Conservation (phyloP, 2,329 filamentous ascomycete species). For the Curvularia hawaiiensis region DNA sequence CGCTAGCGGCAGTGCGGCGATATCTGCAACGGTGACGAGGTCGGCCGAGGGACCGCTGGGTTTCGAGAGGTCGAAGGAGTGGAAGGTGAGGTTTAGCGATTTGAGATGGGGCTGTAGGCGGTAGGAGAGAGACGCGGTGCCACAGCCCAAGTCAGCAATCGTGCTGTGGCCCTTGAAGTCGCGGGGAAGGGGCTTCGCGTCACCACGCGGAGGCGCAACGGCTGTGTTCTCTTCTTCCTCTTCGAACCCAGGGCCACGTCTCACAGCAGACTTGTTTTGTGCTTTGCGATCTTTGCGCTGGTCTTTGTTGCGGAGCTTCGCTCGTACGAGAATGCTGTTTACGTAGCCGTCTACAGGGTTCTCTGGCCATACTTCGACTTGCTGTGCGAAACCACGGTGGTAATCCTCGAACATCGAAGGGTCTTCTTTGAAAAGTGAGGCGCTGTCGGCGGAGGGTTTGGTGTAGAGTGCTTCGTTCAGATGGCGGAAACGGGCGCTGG, state of each 20-base stretch:
- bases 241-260: conserved; percentile 17
- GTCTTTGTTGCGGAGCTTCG: conserved; percentile 53
- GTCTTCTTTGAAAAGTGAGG: conserved; percentile 78
- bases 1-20: conserved; percentile 77
- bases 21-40: conserved; percentile 86
- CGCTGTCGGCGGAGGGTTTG: conserved; percentile 81
- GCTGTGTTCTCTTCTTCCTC: conserved; percentile 13
- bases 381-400: conserved; percentile 92
- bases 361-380: conserved; percentile 94
- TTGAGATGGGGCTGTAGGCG: conserved; percentile 67
- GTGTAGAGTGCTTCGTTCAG: conserved; percentile 98
- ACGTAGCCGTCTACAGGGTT: conserved; percentile 95
- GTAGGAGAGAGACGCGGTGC: conserved; percentile 81
- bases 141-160: conserved; percentile 91
- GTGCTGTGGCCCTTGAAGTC: conserved; percentile 70
- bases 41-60: conserved; percentile 72
- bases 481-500: conserved; percentile 94
- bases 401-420: conserved; percentile 97
- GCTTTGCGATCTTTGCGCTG: conserved; percentile 51
- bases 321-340: conserved; percentile 70
- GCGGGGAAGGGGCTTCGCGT: conserved; percentile 66
- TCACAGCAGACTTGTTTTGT: conserved; percentile 33
- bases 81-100: conserved; percentile 73
- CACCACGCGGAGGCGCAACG: conserved; percentile 19
- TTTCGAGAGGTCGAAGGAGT: conserved; percentile 86